A percentile compares a stretch with the other conserved stretches of the same genome.
Conservation (phyloP, 2,329 filamentous ascomycete species). For the Aspergillus sp. region DNA sequence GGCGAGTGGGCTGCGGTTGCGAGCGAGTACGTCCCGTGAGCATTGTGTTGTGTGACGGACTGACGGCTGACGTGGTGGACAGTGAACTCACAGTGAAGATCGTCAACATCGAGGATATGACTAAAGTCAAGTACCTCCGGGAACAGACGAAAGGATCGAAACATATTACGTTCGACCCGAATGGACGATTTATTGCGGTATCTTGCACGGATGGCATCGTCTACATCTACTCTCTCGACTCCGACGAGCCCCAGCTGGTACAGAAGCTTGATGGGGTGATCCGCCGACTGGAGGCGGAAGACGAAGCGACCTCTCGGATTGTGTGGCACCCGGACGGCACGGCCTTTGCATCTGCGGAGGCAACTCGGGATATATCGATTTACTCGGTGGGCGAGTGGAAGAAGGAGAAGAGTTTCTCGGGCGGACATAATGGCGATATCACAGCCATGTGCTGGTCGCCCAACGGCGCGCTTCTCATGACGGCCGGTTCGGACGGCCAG, state of each 20-base stretch:
- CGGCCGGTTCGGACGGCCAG: constrained; percentile 51
- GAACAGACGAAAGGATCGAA: constrained; percentile 88
- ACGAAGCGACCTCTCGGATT: constrained; percentile 70
- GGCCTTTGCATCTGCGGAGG: constrained; percentile 81
- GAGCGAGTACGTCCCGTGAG: constrained; percentile 65
- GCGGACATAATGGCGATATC: constrained; percentile 78
- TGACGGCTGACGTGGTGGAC: constrained; percentile 16
- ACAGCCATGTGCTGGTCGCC: constrained; percentile 90
- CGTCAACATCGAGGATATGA: constrained; percentile 77
- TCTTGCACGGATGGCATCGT: constrained; percentile 86
- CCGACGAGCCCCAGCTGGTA: constrained; percentile 75
- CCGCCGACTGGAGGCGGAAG: constrained; percentile 70
- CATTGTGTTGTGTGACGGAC: neutral
- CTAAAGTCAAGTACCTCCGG: constrained; percentile 70
- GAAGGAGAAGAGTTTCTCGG: constrained; percentile 73
- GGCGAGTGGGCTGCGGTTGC: constrained; percentile 87
- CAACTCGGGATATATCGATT: constrained; percentile 78
- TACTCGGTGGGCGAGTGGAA: constrained; percentile 90
- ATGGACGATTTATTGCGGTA: constrained; percentile 69
- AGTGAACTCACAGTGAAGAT: constrained; percentile 86
- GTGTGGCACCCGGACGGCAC: constrained; percentile 94
- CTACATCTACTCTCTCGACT: constrained; percentile 81
- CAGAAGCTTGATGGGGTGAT: constrained; percentile 85
- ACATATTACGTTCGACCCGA: constrained; percentile 83
- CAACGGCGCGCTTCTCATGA: constrained; percentile 82